Evolutionary conservation across 1,139 yeast genomes (phyloP).

Genomic region (Komagataea norvegica): DNA sequence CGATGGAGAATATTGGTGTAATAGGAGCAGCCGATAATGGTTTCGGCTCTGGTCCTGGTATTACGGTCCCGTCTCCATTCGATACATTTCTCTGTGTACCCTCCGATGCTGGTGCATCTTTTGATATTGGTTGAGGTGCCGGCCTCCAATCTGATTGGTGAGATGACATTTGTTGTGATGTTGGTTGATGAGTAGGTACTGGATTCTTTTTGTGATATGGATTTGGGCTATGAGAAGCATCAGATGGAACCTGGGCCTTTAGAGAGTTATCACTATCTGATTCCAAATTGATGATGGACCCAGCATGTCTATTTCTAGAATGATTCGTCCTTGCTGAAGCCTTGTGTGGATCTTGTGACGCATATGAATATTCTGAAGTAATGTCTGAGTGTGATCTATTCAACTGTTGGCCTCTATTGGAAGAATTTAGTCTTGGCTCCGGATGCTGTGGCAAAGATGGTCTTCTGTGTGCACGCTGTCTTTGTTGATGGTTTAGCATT

Average conservation of each 20-base stretch:
- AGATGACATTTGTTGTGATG: slow-evolving; percentile 9
- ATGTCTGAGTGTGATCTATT: slow-evolving; percentile 21
- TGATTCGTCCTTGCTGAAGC: slow-evolving; percentile 22
- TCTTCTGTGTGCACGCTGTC: slow-evolving; percentile 3
- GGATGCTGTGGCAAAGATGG: slow-evolving; percentile 7
- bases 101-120: neutral
- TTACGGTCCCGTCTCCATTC: neutral
- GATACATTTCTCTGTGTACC: neutral
- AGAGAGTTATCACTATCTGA: neutral
- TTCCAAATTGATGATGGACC: slow-evolving; percentile 19
- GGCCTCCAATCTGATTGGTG: neutral
- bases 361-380: neutral
- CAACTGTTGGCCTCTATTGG: slow-evolving; percentile 2
- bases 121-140: neutral
- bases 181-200: too few relatives aligned
- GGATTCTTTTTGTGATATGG: slow-evolving; percentile 1
- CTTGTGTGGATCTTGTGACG: neutral
- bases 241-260: neutral
- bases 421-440: neutral
- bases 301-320: slow-evolving; percentile 26
- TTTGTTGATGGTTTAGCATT: slow-evolving; percentile 5
- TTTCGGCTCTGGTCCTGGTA: too few relatives aligned
- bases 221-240: neutral
- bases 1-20: neutral
- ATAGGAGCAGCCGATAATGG: too few relatives aligned